Conservation (phyloP, 352 stramenopile genomes). For the Pythium vanterpoolii region DNA sequence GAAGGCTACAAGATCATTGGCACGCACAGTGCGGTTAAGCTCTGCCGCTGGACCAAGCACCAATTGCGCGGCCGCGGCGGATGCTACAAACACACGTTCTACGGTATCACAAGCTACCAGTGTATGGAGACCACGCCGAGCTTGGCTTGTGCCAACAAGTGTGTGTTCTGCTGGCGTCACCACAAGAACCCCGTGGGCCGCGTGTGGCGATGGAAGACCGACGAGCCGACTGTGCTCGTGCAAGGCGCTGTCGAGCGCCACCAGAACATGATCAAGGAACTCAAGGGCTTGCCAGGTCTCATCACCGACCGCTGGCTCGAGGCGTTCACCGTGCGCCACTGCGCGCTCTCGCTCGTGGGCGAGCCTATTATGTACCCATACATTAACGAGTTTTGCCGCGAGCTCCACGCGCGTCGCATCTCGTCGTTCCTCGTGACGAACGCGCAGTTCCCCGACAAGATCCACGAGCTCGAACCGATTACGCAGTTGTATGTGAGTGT, state of each 20-base stretch:
- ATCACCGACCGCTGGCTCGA: conserved; percentile 93
- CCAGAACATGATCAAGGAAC: conserved; percentile 94
- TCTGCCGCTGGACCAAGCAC: conserved; percentile 99
- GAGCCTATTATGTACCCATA: conserved; percentile 99
- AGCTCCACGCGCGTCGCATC: conserved; percentile 94
- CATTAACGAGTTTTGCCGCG: conserved; percentile 96
- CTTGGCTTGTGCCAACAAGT: conserved; percentile 98
- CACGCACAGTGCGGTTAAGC: conserved; percentile 97
- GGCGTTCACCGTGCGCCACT: conserved; percentile 95
- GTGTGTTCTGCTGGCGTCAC: conserved; percentile 98
- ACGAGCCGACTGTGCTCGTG: conserved; percentile 95
- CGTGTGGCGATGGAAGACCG: conserved; percentile 98
- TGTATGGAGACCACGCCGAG: conserved; percentile 99
- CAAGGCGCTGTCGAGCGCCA: conserved; percentile 89
- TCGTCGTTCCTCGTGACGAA: conserved; percentile 99
- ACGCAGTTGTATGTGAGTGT: conserved; percentile 99
- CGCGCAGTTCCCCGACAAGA: conserved; percentile 97
- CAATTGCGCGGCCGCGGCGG: conserved; percentile 95
- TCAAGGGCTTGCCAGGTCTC: conserved; percentile 94
- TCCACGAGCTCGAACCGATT: conserved; percentile 93
- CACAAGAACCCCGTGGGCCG: conserved; percentile 98
- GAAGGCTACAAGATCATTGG: conserved; percentile 99
- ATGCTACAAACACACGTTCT: conserved; percentile 99
- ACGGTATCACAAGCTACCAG: conserved; percentile 98
- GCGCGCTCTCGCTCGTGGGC: conserved; percentile 96